phyloP scores from a whole-genome alignment of 768 basidiomycete species.

The Scleroderma citrinum region DNA sequence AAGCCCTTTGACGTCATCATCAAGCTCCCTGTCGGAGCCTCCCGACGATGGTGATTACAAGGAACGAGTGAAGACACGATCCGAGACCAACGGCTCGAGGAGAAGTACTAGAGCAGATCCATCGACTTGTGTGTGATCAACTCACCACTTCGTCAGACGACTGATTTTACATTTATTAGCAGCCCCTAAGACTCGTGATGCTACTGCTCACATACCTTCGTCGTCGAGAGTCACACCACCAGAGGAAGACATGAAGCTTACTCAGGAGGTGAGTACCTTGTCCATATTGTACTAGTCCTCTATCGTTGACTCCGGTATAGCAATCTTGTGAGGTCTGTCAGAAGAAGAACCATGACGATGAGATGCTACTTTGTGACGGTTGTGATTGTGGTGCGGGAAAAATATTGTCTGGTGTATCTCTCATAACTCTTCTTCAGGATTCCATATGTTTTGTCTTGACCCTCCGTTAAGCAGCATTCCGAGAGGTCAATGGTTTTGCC shows the following conservation, averaged over 20 bases:
- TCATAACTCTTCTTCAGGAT: conserved; percentile 48
- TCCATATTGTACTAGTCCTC: conserved; percentile 10
- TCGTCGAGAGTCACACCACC: conserved; percentile 18
- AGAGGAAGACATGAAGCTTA: conserved; percentile 37
- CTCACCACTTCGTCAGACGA: conserved; percentile 1
- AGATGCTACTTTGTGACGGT: conserved; percentile 89
- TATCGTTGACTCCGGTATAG: conserved; percentile 35
- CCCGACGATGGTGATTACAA: conserved; percentile 69
- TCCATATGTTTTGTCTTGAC: conserved; percentile 95
- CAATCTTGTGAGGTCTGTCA: conserved; percentile 92
- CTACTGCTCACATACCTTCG: conserved; percentile 17
- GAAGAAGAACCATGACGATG: conserved; percentile 79
- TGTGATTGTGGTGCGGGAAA: conserved; percentile 64
- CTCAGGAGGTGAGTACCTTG: conserved; percentile 44
- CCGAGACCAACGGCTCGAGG: conserved; percentile 38
- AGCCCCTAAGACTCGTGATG: conserved; percentile 27
- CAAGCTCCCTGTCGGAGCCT: conserved; percentile 74
- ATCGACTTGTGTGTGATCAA: conserved; percentile 29
- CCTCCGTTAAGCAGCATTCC: conserved; percentile 84
- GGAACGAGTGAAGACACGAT: conserved; percentile 42
- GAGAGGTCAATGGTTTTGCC: conserved; percentile 95
- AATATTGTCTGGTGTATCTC: conserved; percentile 7
- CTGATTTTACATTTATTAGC: conserved; percentile 21
- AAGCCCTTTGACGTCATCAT: conserved; percentile 71
- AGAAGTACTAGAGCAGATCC: conserved; percentile 53